A percentile compares a stretch with the other conserved stretches of the same genome.
phyloP scores from a whole-genome alignment of 495 filamentous ascomycete species.

The Podospora appendiculata region DNA sequence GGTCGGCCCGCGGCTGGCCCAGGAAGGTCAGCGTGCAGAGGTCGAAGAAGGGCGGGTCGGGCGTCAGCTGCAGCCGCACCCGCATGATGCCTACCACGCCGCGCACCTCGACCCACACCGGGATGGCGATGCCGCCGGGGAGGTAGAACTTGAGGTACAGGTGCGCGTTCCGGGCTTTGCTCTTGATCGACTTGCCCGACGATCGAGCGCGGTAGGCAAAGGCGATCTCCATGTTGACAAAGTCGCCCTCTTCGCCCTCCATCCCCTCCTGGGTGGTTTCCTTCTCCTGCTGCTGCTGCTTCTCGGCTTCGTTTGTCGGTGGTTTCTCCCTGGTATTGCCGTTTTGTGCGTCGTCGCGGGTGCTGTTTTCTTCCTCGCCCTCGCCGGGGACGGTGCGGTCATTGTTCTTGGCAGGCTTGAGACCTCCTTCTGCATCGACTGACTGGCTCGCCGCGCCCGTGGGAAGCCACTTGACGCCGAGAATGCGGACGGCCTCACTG shows the following conservation, averaged over 20 bases:
- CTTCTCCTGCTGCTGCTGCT: conserved; percentile 28
- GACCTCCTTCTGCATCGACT: conserved; percentile 46
- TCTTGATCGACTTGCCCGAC: conserved; percentile 46
- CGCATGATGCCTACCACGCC: conserved; percentile 59
- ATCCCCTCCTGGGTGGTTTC: conserved; percentile 51
- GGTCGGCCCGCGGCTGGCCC: conserved; percentile 66
- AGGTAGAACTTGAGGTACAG: conserved; percentile 63
- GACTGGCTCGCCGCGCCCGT: conserved; percentile 53
- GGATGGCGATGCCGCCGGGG: conserved; percentile 47
- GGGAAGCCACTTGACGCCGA: conserved; percentile 60
- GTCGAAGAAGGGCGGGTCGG: conserved; percentile 65
- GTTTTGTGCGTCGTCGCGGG: conserved; percentile 10
- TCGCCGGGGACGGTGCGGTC: conserved; percentile 44
- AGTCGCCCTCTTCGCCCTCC: conserved; percentile 68
- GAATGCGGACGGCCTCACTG: conserved; percentile 54
- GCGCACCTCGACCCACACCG: conserved; percentile 65
- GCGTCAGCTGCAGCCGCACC: conserved; percentile 57
- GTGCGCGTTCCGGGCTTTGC: conserved; percentile 61
- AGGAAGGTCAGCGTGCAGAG: conserved; percentile 64
- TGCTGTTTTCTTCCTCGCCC: conserved; percentile 19
- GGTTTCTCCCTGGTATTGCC: conserved; percentile 23
- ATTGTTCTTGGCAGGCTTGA: conserved; percentile 27
- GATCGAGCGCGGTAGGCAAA: conserved; percentile 59
- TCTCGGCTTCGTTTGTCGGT: conserved; percentile 8
- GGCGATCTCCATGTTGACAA: conserved; percentile 62